Conservation (phyloP, 2,329 filamentous ascomycete genomes). For the Ophiognomonia clavigignenti-juglandacearum region DNA sequence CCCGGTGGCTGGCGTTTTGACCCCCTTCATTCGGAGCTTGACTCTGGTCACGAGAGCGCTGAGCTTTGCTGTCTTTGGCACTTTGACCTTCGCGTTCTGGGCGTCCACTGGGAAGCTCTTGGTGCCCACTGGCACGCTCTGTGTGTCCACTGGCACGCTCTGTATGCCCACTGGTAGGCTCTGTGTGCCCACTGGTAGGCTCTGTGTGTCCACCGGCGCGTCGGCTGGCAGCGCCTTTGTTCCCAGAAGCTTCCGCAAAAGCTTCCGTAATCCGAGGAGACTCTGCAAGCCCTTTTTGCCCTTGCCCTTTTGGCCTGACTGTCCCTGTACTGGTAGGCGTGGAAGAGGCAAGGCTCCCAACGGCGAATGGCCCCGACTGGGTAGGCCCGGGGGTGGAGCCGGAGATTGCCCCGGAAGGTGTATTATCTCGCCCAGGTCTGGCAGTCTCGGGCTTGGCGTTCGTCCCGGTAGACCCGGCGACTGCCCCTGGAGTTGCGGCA, state of each 20-base stretch:
- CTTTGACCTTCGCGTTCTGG: background rate
- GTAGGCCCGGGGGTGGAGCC: background rate
- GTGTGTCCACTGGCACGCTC: no score
- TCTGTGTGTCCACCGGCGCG: background rate
- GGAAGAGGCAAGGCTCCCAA: no score
- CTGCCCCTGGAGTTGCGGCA: background rate
- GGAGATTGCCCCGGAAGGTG: background rate
- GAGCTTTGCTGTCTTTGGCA: slow-evolving; percentile 5
- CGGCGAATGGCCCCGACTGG: no score
- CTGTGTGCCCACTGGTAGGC: no score
- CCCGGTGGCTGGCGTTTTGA: slow-evolving; percentile 1
- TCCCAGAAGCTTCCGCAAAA: no score
- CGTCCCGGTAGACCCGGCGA: background rate
- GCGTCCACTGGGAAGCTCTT: no score
- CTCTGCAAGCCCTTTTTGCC: slow-evolving; percentile 14
- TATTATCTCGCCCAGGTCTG: no score
- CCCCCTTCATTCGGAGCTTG: slow-evolving; percentile 2
- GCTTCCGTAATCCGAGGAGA: slow-evolving; percentile 14
- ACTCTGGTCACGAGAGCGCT: background rate
- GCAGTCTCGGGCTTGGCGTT: slow-evolving; percentile 18
- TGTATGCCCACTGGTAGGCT: no score
- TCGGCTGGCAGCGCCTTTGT: slow-evolving; percentile 1
- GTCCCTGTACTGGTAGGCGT: no score
- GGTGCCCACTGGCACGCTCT: no score
- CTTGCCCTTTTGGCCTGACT: background rate